Evolutionary conservation across 2,329 filamentous ascomycete genomes (phyloP), one percentile per base, ranked within the genome.

Genomic region (Remersonia thermophila): DNA sequence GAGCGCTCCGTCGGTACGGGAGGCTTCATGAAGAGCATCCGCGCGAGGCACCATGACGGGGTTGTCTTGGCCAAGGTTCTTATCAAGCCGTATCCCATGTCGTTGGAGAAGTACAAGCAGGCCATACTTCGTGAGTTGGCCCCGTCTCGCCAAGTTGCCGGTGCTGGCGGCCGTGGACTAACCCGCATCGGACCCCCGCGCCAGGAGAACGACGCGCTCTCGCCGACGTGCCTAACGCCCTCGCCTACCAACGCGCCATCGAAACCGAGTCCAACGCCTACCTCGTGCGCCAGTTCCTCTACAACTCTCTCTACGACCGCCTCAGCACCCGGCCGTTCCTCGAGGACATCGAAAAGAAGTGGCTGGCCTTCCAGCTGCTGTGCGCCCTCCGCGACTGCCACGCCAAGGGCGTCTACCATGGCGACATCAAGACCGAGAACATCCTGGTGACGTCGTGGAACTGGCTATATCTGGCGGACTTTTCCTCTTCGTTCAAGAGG

Each of bases 371-470:
- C 51, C 91, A 98, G 62, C 71, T 98, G 3, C 71, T 98, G 9
- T 95, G 86, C 57, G 87, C 84, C 3, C 66, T 98, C 40, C 78
- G 87, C 38, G 93, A 98, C 58, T 95, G 85, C 51, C 91, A 98
- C 57, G 70, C 81, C 18, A 73, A 81, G 32, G 83, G 93, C 50
- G 70, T 98, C 35, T 96, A 87, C 55, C 91, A 98, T 55, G 93
- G 91, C 39, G 93, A 98, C 54, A 96, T 98, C 65, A 98, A 98
- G 66, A 91, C 89, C 2, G 89, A 98, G 59, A 98, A 98, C 51
- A 77, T 93, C 26, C 66, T 98, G 32, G 89, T 98, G 34, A 98
- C 91, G 0, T 96, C 91, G 6, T 98, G 91, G 91, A 95, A 96
- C 62, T 98, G 93, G 91, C 70, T 98, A 2, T 98, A 96, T 55